phyloP scores from a whole-genome alignment of 1,139 yeast species.

The Arxiozyma telluris region DNA sequence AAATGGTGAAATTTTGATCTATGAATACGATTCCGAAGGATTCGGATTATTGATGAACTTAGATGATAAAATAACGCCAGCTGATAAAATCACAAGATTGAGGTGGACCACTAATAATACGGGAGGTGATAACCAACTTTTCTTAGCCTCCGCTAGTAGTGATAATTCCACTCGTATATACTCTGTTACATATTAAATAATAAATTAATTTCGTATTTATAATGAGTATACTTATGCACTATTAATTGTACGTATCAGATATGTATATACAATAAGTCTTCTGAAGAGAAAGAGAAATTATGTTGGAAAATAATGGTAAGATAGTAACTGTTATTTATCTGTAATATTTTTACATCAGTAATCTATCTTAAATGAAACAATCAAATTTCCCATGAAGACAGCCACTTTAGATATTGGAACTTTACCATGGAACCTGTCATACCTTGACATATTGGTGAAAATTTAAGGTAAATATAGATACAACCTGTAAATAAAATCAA shows the following conservation, averaged over 20 bases:
- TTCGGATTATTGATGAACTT: conserved; percentile 32
- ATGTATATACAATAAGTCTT: neutral
- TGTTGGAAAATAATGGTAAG: neutral
- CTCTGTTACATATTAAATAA: conserved; percentile 26
- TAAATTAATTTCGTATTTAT: neutral
- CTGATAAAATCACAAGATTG: conserved; percentile 50
- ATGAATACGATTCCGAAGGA: conserved; percentile 24
- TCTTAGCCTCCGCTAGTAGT: conserved; percentile 58
- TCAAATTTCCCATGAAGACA: conserved; percentile 38
- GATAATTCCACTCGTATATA: conserved; percentile 63
- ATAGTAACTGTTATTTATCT: neutral
- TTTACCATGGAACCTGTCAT: conserved; percentile 41
- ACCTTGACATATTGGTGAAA: conserved; percentile 47
- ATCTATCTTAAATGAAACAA: neutral
- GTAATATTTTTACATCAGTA: neutral
- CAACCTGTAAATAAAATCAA: conserved; percentile 33
- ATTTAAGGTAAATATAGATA: conserved; percentile 38
- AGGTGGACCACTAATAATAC: conserved; percentile 37
- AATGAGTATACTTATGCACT: neutral
- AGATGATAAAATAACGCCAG: conserved; percentile 42
- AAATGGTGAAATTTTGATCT: conserved; percentile 42
- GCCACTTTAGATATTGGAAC: conserved; percentile 41
- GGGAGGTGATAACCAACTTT: conserved; percentile 20
- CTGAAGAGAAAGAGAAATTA: neutral
- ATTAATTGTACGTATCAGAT: too few species aligned